Evolutionary conservation across 1,284 basidiomycete genomes (phyloP), one percentile per base, ranked within the genome.

Genomic region (Ceratobasidium sp.): DNA sequence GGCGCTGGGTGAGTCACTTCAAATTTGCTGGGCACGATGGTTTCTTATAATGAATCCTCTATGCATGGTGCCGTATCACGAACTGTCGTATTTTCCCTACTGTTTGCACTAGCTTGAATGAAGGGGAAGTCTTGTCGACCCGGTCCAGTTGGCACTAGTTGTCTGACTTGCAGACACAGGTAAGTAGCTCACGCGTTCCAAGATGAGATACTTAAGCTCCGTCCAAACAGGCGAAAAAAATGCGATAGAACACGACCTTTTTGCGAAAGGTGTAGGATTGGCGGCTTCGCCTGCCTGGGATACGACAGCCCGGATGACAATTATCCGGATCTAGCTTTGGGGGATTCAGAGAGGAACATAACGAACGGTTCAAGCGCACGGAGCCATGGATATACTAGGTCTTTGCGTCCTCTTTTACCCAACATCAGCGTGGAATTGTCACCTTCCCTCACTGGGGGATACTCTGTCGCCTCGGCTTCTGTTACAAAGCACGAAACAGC

Each of bases 241-340:
- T 71, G 67, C 21, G 67, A 61, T 44, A 71, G 36, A 28, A 30
- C 16, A 16, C 54, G 46, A n/a, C 67, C 67, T 2, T 33, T 28
- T 49, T 71, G 67, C 23, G 42, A 60, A 3, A 51, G 56, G 18
- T 71, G 67, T 61, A 30, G n/a, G 6, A 30, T 38, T 18, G 58
- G 67, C 30, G 58, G 58, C 1, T 71, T 71, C 25, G 33, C 33
- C 6, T 71, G 67, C 36, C 44, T 71, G 21, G 67, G 67, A 18
- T 71, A 71, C 46, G 58, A 60, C 54, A 56, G 5, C 16, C 11
- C 33, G 23, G 54, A 14, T 30, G 11, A n/a, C 14, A 30, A 56
- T 3, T 25, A 11, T 36, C 4, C 30, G 16, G 28, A 38, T 2
- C 6, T n/a, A 12, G 2, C 3, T 25, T 3, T 2, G 12, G 54